Conservation (phyloP, 768 basidiomycete genomes). For the Chiua virens region DNA sequence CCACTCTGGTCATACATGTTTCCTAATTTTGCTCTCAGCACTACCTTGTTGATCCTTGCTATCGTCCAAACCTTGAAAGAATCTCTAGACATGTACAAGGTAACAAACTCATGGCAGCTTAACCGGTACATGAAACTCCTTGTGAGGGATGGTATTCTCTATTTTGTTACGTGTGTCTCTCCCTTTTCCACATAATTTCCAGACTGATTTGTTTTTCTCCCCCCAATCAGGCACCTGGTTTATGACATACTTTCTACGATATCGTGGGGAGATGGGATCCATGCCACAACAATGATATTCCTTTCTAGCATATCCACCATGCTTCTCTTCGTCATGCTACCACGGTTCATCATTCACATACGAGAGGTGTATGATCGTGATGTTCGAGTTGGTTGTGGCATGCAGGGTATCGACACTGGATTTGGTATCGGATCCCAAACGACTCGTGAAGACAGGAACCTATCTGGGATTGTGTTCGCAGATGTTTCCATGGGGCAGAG, state of each 20-base stretch:
- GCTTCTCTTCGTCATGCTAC: neutral
- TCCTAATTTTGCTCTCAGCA: slow-evolving; percentile 3
- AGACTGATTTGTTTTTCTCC: no score
- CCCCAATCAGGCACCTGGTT: neutral
- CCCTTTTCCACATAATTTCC: no score
- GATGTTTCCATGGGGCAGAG: no score
- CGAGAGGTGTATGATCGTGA: neutral
- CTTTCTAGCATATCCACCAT: no score
- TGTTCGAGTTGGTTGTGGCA: no score
- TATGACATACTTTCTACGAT: no score
- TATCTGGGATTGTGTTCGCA: no score
- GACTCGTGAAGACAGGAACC: no score
- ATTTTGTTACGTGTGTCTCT: slow-evolving; percentile 18
- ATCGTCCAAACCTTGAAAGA: slow-evolving; percentile 3
- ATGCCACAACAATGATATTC: no score
- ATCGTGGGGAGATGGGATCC: no score
- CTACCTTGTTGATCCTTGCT: slow-evolving; percentile 7
- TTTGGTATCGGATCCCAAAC: no score
- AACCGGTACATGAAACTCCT: slow-evolving; percentile 16
- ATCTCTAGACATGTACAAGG: slow-evolving; percentile 4
- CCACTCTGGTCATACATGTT: slow-evolving; percentile 11
- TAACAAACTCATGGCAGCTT: slow-evolving; percentile 3
- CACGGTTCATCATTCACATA: slow-evolving; percentile 10
- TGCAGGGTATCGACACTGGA: no score
- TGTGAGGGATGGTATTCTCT: slow-evolving; percentile 13